These are phyloP conservation scores for Plasmodium coatneyi DNA, from an alignment of 169 alveolate species.

Conservation along the genomic window DNA sequence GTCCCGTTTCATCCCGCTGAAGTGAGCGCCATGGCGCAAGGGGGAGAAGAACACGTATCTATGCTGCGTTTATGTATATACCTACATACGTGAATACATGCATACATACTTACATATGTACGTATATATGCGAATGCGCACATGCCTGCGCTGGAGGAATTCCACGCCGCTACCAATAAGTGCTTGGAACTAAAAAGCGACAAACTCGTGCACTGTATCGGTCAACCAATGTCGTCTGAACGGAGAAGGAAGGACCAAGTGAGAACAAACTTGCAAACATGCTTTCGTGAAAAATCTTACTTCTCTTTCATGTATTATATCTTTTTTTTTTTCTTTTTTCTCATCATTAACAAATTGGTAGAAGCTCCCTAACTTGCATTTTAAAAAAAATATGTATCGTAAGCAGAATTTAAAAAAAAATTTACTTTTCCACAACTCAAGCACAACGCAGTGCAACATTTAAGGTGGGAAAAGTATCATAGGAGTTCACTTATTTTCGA, in stretches of 20 bases:
- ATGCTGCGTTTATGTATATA: neutral
- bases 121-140: neutral
- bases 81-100: neutral
- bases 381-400: neutral
- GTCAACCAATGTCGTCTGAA: neutral
- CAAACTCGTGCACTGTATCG: neutral
- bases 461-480: neutral
- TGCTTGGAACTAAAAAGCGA: neutral
- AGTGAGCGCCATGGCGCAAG: constrained; percentile 75
- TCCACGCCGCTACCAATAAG: neutral
- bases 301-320: neutral
- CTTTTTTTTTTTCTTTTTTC: constrained; percentile 27
- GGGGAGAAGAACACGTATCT: neutral
- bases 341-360: constrained; percentile 3
- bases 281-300: neutral
- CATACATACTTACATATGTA: neutral
- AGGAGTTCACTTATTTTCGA: neutral
- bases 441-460: neutral
- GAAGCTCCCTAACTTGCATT: constrained; percentile 18
- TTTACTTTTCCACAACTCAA: neutral
- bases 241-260: neutral
- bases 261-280: neutral
- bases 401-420: neutral
- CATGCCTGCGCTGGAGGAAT: neutral
- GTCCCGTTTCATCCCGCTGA: constrained; percentile 94